Percentiles rank a stretch among this genome's conserved stretches.
Evolutionary conservation across 345 rosid genomes (phyloP).

Genomic region (Passiflora organensis): DNA sequence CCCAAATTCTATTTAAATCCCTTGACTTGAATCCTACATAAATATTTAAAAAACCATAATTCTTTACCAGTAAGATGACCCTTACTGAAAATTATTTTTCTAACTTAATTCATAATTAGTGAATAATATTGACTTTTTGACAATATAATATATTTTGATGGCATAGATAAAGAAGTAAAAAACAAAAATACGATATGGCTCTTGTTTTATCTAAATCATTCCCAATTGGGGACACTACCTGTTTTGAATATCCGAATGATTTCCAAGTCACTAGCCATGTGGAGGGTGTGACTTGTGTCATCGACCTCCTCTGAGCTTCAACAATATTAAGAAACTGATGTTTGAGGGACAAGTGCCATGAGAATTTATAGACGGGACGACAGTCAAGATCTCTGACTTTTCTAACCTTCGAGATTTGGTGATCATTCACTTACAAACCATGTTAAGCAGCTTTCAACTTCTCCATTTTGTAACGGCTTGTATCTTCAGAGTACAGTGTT

Average conservation of each 20-base stretch:
- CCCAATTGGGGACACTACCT: neutral
- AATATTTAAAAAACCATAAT: no score
- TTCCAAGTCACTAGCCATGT: neutral
- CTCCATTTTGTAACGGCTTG: slow-evolving; percentile 19
- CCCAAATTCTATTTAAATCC: no score
- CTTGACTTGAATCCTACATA: no score
- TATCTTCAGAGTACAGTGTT: slow-evolving; percentile 34
- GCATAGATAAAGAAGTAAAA: neutral
- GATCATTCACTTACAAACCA: neutral
- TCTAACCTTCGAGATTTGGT: neutral
- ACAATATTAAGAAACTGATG: neutral
- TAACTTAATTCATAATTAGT: no score
- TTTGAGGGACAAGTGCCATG: no score
- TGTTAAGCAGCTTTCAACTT: slow-evolving; percentile 30
- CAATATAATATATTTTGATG: no score
- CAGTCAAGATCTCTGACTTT: neutral
- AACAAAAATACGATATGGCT: neutral
- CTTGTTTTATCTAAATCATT: neutral
- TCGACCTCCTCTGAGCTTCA: neutral
- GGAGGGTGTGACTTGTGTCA: neutral
- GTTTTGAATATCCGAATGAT: neutral
- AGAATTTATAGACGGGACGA: neutral
- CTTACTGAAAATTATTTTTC: no score
- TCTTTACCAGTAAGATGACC: no score
- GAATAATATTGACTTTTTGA: no score